Evolutionary conservation across 805 yeast species (phyloP), one percentile per base, ranked within the genome.

Genomic region (Yamadazyma sp.): DNA sequence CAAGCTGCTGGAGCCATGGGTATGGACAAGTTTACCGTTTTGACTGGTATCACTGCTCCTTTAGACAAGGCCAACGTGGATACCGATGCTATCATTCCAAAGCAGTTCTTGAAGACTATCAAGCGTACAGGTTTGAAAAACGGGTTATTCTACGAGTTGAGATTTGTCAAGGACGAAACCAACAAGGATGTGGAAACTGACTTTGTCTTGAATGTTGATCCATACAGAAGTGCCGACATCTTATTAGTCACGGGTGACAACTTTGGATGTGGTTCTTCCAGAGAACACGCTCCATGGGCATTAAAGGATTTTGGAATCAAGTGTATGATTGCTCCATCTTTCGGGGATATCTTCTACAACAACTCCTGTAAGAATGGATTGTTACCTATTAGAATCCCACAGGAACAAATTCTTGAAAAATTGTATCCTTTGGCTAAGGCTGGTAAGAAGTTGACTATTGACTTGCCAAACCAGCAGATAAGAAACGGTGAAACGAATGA

Each of bases 261-360:
- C 73, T 93, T 93, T 60, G 99, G 99, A 50, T 93, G 99, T 72
- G 99, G 99, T 55, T 90, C 97, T 27, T 90, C 97, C 2, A 87
- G 99, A 77, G 99, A 93, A 66, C 99, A 93, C 57, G 99, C 99
- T 22, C 98, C 99, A 41, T 93, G 99, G 99, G 98, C 99, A 2
- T 75, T 93, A 50, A 90, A 89, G 55, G 99, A 93, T 67, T 93
- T 93, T 56, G 99, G 99, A 64, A 89, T 93, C 64, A 83, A 85
- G 64, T 83, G 91, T 47, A 85, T 93, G 57, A 90, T 93, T 62
- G 98, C 98, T 5, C 99, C 98, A 41, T 89, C 97, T 0, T 93
- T 91, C 53, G 99, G 98, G 62, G 99, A 93, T 67, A 93, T 93
- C 54, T 93, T 93, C 75, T 90, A 87, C 79, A 93, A 86, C 72